phyloP scores from a whole-genome alignment of 2,329 filamentous ascomycete genomes.

The Xylaria sp. region DNA sequence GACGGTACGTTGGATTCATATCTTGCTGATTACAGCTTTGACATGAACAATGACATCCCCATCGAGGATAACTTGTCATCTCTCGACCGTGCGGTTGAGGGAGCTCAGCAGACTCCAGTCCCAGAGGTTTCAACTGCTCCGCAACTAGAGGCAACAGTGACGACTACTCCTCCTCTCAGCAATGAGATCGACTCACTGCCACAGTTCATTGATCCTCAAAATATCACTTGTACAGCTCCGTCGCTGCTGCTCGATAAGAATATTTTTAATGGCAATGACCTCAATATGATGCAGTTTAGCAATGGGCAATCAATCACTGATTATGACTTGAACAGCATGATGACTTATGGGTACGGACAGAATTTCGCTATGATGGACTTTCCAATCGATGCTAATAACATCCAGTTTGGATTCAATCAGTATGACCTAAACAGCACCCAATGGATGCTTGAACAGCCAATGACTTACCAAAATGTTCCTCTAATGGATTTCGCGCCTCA shows the following conservation, averaged over 20 bases:
- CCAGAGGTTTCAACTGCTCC: not conserved
- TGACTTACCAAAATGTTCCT: not conserved
- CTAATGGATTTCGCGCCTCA: not conserved
- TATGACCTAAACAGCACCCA: too few species aligned
- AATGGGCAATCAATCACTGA: not conserved
- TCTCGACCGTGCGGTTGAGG: not conserved
- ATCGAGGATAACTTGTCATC: conserved; percentile 14
- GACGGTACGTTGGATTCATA: not conserved
- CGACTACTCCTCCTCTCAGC: not conserved
- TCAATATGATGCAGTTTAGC: not conserved
- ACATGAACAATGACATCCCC: not conserved
- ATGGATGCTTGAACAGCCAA: not conserved
- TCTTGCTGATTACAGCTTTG: conserved; percentile 10
- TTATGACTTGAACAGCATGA: too few species aligned
- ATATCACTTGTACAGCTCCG: not conserved
- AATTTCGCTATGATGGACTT: too few species aligned
- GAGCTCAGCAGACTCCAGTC: not conserved
- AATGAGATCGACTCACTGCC: not conserved
- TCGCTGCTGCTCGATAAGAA: not conserved
- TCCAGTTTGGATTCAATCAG: too few species aligned
- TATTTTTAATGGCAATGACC: not conserved
- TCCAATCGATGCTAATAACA: too few species aligned
- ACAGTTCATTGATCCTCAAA: not conserved
- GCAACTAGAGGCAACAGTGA: not conserved
- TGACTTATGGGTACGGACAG: too few species aligned